phyloP scores from a whole-genome alignment of 805 yeast genomes.

The Sporopachydermia lactativora region DNA sequence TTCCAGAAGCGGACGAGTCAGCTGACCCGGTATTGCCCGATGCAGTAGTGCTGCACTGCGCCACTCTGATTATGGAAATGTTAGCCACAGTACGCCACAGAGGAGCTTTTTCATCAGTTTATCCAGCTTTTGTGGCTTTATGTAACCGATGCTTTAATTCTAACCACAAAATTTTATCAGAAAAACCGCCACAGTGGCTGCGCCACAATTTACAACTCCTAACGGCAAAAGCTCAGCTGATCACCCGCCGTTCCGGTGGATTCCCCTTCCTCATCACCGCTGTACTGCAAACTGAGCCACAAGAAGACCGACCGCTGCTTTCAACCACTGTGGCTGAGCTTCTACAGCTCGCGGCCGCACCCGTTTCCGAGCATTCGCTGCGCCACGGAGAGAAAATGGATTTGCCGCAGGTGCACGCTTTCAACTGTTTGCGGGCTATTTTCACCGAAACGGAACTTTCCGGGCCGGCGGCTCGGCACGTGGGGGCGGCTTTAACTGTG shows the following conservation, averaged over 20 bases:
- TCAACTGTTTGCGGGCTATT: slow-evolving; percentile 67
- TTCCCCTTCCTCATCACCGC: slow-evolving; percentile 71
- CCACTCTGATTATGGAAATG: slow-evolving; percentile 49
- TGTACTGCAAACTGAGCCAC: slow-evolving; percentile 39
- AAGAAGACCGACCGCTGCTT: slow-evolving; percentile 26
- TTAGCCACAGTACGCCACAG: slow-evolving; percentile 67
- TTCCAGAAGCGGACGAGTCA: slow-evolving; percentile 15
- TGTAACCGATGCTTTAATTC: slow-evolving; percentile 39
- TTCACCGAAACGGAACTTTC: slow-evolving; percentile 62
- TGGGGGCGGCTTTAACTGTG: slow-evolving; percentile 44
- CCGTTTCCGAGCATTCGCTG: slow-evolving; percentile 20
- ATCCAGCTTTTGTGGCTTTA: slow-evolving; percentile 61
- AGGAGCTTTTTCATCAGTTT: slow-evolving; percentile 84
- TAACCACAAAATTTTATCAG: slow-evolving; percentile 18
- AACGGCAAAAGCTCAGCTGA: slow-evolving; percentile 44
- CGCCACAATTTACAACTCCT: slow-evolving; percentile 36
- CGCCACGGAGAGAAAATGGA: slow-evolving; percentile 42
- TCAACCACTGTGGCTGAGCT: slow-evolving; percentile 36
- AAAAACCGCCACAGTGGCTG: slow-evolving; percentile 44
- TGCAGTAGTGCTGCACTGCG: slow-evolving; percentile 22
- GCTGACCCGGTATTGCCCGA: slow-evolving; percentile 13
- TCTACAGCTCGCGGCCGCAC: slow-evolving; percentile 36
- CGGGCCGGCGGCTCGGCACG: slow-evolving; percentile 31
- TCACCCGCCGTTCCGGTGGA: slow-evolving; percentile 89
- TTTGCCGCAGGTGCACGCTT: slow-evolving; percentile 87